Evolutionary conservation across 768 basidiomycete species (phyloP).

Genomic region (Lentinula detonsa): DNA sequence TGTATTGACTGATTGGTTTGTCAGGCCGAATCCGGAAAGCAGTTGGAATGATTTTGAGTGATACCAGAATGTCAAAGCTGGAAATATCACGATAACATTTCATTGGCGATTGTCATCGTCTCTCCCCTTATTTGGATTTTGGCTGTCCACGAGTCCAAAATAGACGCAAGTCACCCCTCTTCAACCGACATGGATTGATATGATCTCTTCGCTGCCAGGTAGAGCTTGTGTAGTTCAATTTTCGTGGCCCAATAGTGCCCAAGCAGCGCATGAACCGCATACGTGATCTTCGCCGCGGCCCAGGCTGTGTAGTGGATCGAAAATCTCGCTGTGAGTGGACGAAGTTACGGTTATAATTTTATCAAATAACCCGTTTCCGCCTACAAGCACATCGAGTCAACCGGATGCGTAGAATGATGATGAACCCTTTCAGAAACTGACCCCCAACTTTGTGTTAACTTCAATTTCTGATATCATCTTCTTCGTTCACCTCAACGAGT

Average conservation of each 20-base stretch:
- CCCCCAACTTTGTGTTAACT: conserved; percentile 27
- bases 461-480: conserved; percentile 27
- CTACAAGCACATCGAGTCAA: conserved; percentile 3
- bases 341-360: conserved; percentile 34
- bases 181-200: conserved; percentile 45
- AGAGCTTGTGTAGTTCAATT: conserved; percentile 14
- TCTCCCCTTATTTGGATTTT: conserved; percentile 30
- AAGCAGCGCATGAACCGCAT: conserved; percentile 46
- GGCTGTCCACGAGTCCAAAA: conserved; percentile 27
- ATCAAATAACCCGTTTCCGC: conserved; percentile 25
- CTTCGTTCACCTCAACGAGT: conserved; percentile 35
- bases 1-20: background rate
- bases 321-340: conserved; percentile 31
- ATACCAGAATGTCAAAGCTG: background rate
- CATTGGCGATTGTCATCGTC: conserved; percentile 25
- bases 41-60: no score
- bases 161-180: conserved; percentile 39
- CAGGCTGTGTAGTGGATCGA: conserved; percentile 29
- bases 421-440: conserved; percentile 2
- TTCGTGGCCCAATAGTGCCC: conserved; percentile 44
- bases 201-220: conserved; percentile 23
- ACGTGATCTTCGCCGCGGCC: conserved; percentile 43
- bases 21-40: no score
- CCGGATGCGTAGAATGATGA: no score
- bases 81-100: conserved; percentile 18